Evolutionary conservation across 352 stramenopile genomes (phyloP).

Genomic region (Phytophthora ohioensis): DNA sequence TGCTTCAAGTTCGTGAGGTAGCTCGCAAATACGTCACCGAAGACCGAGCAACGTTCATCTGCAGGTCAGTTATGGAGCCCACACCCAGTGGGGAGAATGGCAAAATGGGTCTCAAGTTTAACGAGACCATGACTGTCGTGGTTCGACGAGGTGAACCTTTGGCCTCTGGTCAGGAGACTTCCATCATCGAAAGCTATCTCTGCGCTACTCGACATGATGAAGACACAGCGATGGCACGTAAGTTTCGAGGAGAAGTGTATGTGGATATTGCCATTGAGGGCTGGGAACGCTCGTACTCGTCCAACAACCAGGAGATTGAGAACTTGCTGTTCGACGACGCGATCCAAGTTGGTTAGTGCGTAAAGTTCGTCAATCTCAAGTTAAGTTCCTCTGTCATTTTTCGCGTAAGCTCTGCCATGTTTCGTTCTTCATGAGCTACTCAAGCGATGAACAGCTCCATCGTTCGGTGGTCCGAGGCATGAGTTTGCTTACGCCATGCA

Average conservation of each 20-base stretch:
- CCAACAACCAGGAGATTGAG: constrained; percentile 54
- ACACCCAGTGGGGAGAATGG: constrained; percentile 10
- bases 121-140: constrained; percentile 39
- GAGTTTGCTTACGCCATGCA: neutral
- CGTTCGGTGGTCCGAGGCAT: too few relatives aligned
- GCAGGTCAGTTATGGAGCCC: constrained; percentile 35
- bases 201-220: constrained; percentile 37
- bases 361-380: neutral
- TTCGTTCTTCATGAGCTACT: too few relatives aligned
- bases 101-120: constrained; percentile 23
- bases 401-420: neutral
- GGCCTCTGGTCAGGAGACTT: constrained; percentile 22
- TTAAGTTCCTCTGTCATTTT: neutral
- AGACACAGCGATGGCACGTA: constrained; percentile 25
- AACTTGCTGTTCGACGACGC: constrained; percentile 53
- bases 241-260: constrained; percentile 35
- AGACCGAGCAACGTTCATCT: constrained; percentile 32
- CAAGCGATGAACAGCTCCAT: too few relatives aligned
- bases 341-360: constrained; percentile 19
- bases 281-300: constrained; percentile 34
- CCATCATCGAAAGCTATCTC: constrained; percentile 41
- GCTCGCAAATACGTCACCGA: constrained; percentile 29
- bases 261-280: constrained; percentile 42
- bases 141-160: constrained; percentile 21
- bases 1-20: constrained; percentile 36